Evolutionary conservation across 495 filamentous ascomycete species (phyloP), one percentile per base, ranked within the genome.

Genomic region (Lepraria neglecta): DNA sequence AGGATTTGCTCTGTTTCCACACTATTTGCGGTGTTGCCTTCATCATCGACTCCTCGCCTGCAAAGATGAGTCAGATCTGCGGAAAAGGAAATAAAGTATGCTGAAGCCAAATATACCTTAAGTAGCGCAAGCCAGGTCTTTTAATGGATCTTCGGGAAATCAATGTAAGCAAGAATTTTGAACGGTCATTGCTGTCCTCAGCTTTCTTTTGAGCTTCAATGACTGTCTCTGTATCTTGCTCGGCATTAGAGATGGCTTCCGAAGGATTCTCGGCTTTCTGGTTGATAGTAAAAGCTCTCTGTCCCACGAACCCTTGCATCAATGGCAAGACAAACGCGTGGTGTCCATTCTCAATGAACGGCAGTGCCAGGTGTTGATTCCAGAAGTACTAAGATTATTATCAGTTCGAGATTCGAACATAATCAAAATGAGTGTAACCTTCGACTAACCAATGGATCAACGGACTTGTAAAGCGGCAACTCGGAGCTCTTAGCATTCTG

Each of bases 1-100:
- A 97, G 80, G 40, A 97, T 87, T 68, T 97, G 92, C 70, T 97
- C 94, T 3, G 91, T 92, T 74, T 97, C 92, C 33, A 97, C 92
- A 6, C 75, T 82, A 67, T 97, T 97, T n/a, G 92, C 92, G 4
- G 86, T 84, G 61, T 91, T 82, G 0, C 92, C 94, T 28, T 87
- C 80, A 56, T 96, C 89, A 69, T 97, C 91, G 7, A 96, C 81
- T 21, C 92, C 92, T 42, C 92, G 85, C n/a, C 92, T 84, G 14
- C 4, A n/a, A 52, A 9, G 15, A 31, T 52, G 19, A 31, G 48
- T 52, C 48, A 52, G 48, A 52, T 7, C 48, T 52, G 28, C 7
- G 28, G 17, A 11, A 19, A 30, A 1, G 5, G 17, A n/a, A 19
- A 31, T 15, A n/a, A 24, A 11, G 15, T 10, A 15, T 31, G 9